Evolutionary conservation across 1,139 yeast genomes (phyloP), one percentile per base, ranked within the genome.

Genomic region (Kodamaea fungicola): DNA sequence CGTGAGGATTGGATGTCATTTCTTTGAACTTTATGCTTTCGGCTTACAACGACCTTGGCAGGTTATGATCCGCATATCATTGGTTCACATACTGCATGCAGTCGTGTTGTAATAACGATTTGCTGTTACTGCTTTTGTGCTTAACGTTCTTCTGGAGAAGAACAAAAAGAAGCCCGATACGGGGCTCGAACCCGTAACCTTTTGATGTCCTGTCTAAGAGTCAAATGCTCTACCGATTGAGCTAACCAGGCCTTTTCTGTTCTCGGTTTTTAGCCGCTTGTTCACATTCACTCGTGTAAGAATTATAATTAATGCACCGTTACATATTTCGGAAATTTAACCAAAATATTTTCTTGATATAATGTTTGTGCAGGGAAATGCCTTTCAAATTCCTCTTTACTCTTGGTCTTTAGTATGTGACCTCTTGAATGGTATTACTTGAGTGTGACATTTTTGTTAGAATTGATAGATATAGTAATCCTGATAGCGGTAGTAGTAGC

Each of bases 161-260:
- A 9, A 2, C n/a, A 12, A 32, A 29, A 37, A 37, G 8, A 37
- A 65, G 70, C 72, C 71, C 71, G 60, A 66, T 64, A 70, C 72
- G 71, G 72, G 71, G 71, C 64, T 66, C 72, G 71, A 67, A 66
- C 72, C 71, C 71, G 72, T 69, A 64, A 61, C 72, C 71, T 67
- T 67, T 64, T 62, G 71, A 65, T 61, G 34, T 41, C 48, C 34
- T 31, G 5, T 9, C 22, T 54, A 54, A 54, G 59, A 54, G 59
- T 54, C 59, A 53, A 53, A 54, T 49, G 59, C 59, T 54, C 59
- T 54, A 54, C 59, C 59, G 59, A 54, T 54, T 54, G 59, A 54
- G 59, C 59, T 54, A 54, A 52, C 59, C 59, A 53, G 59, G 59
- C 59, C 10, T 21, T 31, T 36, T 24, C 12, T 28, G 8, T 3